phyloP scores from a whole-genome alignment of 768 basidiomycete genomes.

The Suillus spraguei region DNA sequence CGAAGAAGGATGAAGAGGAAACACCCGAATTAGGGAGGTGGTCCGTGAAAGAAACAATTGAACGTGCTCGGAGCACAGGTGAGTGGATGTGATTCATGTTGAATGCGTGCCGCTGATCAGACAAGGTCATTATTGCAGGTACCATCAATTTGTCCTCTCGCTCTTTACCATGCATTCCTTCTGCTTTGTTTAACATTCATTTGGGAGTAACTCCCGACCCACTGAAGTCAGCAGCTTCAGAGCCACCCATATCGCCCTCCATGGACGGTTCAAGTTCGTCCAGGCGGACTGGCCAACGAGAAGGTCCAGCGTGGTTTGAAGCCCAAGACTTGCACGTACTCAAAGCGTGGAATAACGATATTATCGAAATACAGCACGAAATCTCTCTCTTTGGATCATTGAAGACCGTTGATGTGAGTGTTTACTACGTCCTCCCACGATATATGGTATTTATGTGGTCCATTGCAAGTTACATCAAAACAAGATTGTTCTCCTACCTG shows the following conservation, averaged over 20 bases:
- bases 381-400: conserved; percentile 84
- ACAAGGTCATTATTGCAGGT: conserved; percentile 54
- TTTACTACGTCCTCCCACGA: not conserved
- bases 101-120: conserved; percentile 45
- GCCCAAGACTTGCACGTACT: conserved; percentile 76
- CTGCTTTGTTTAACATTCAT: conserved; percentile 79
- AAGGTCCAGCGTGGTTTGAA: conserved; percentile 74
- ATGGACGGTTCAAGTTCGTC: conserved; percentile 36
- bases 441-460: conserved; percentile 2
- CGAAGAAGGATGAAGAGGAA: conserved; percentile 43
- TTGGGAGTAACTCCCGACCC: conserved; percentile 71
- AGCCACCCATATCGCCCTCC: conserved; percentile 50
- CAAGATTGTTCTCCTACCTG: conserved; percentile 60
- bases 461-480: conserved; percentile 71
- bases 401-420: conserved; percentile 75
- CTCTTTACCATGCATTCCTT: conserved; percentile 71
- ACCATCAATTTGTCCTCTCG: conserved; percentile 76
- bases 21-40: conserved; percentile 60
- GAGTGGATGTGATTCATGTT: conserved; percentile 37
- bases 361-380: conserved; percentile 78
- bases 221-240: conserved; percentile 64
- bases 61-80: conserved; percentile 80
- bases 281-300: conserved; percentile 44
- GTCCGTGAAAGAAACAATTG: conserved; percentile 73
- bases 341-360: conserved; percentile 82